Evolutionary conservation across 2,329 filamentous ascomycete species (phyloP), one percentile per base, ranked within the genome.

Genomic region (Hirsutella minnesotensis): DNA sequence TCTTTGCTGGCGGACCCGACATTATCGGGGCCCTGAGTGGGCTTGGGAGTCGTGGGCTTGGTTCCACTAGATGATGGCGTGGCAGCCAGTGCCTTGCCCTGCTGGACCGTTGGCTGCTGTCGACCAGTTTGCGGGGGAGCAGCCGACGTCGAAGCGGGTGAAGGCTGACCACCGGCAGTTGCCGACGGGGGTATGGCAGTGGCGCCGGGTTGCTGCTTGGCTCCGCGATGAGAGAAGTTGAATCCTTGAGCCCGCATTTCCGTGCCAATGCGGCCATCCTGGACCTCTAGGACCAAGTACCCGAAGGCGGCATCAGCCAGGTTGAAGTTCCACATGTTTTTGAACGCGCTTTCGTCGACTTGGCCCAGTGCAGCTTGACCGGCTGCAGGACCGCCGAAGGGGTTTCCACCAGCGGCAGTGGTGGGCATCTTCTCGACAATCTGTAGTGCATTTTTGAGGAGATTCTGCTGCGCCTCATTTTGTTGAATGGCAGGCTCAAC

Each of bases 271-370:
- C 92, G 81, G 41, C 92, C 92, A 57, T 88, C 86, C 59, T 98
- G 92, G 46, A 98, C 83, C 61, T 98, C 92, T 45, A 98, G 68
- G 15, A 96, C 88, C 41, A 98, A 73, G 73, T 88, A 98, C 47
- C 92, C 92, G 61, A 96, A 98, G 18, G 92, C 90, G 43, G 92
- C 92, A 68, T 98, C 92, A 24, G 92, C 92, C 51, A 98, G 67
- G 63, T 96, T 96, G 68, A 98, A 98, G 65, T 98, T 98, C 92
- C 92, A 98, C 92, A 96, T 96, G 62, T 98, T 98, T 72, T 98
- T 98, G 76, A 98, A 98, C 1, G 92, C 92, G 56, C 89, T 95
- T 70, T 98, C 92, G 49, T 98, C 92, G 16, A 98, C 88, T 57
- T 94, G 86, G 27, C 92, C 92, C 40, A 86, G 81, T 45, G 78